A percentile compares a stretch with the other conserved stretches of the same genome.
Conservation (phyloP, 192 early-diverging fungal species). For the Spizellomyces sp. region DNA sequence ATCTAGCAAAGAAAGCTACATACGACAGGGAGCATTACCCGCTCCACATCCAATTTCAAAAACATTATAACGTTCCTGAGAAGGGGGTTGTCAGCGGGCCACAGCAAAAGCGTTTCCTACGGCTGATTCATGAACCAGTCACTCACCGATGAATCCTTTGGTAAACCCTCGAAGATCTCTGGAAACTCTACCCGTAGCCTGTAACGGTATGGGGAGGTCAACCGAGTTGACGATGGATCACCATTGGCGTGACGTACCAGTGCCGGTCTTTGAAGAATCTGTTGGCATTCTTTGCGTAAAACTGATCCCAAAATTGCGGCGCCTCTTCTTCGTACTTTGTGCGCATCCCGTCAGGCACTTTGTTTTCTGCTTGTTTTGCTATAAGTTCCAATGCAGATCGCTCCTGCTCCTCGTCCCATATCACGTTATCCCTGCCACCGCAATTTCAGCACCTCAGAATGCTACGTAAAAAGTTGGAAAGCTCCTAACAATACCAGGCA, state of each 20-base stretch:
- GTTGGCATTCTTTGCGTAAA: slow-evolving; percentile 59
- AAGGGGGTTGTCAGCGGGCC: too few species aligned
- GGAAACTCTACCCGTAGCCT: slow-evolving; percentile 54
- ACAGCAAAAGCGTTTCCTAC: too few species aligned
- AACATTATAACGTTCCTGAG: slow-evolving; percentile 52
- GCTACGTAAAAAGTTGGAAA: background rate
- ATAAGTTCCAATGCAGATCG: slow-evolving; percentile 75
- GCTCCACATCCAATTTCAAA: slow-evolving; percentile 98
- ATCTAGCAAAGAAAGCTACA: background rate
- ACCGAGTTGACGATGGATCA: background rate
- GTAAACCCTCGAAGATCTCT: slow-evolving; percentile 44
- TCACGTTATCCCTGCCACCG: slow-evolving; percentile 83
- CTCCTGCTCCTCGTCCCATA: slow-evolving; percentile 85
- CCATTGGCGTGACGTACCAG: slow-evolving; percentile 36
- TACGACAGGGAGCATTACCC: slow-evolving; percentile 44
- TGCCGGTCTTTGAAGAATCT: slow-evolving; percentile 68
- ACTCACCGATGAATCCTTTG: slow-evolving; percentile 13
- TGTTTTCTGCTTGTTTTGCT: slow-evolving; percentile 67
- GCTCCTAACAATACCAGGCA: slow-evolving; percentile 73
- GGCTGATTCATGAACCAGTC: too few species aligned
- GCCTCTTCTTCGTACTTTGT: slow-evolving; percentile 59
- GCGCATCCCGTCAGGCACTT: slow-evolving; percentile 64
- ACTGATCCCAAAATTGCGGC: slow-evolving; percentile 57
- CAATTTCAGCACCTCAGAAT: too few species aligned
- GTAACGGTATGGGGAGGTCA: background rate